Evolutionary conservation across 768 basidiomycete genomes (phyloP), one percentile per base, ranked within the genome.

Genomic region (Boletus sp.): DNA sequence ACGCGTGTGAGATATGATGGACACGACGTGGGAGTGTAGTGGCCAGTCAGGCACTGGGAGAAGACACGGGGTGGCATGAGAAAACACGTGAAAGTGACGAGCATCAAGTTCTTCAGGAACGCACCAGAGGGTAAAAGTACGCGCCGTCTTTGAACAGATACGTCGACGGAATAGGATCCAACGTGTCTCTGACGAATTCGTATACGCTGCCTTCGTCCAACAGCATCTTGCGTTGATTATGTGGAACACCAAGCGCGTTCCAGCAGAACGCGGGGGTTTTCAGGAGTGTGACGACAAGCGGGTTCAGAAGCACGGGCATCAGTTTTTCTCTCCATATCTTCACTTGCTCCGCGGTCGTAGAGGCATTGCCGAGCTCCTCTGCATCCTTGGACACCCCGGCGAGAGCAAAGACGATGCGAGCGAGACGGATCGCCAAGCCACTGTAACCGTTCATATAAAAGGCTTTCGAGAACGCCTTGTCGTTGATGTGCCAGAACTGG

Each of bases 201-300:
- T 77, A 83, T 1, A 68, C 48, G 21, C 72, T 65, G 21, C 81
- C 80, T 53, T 82, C 81, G 8, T 79, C 66, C 25, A 85, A 60
- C 50, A 87, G 70, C 77, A 84, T 83, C 53, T 74, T 73, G 56
- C 84, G 76, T 70, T 89, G 86, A 62, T 86, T 85, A 57, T 77
- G 70, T 4, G 89, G 88, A 5, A 91, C 89, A 15, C 88, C 89
- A 23, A 90, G 71, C 0, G 88, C 87, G 61, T 88, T 87, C 89
- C 89, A 91, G 57, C 83, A 85, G 56, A 85, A 73, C 15, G 66
- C 49, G 27, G 76, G 77, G 9, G 71, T 74, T 51, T 76, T 69
- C 51, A 87, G 70, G 17, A 74, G 56, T 9, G 77, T 76, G 44
- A 83, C 76, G 47, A 88, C 81, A 23, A 83, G 53, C 21, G 77